phyloP scores from a whole-genome alignment of 208 protist genomes.

The Histomonas meleagridis region DNA sequence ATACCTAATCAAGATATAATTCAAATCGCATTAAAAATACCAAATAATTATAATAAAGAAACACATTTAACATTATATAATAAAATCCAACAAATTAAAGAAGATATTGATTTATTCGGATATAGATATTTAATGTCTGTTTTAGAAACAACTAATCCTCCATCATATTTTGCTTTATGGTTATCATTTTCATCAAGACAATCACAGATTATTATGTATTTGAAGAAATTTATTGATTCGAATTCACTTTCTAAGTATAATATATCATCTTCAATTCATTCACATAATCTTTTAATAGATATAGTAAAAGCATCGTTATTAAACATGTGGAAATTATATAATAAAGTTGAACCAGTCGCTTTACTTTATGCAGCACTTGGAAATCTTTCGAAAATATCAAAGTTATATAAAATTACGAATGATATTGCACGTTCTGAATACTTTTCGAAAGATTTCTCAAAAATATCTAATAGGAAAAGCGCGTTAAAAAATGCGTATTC shows the following conservation, averaged over 20 bases:
- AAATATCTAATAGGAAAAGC: background rate
- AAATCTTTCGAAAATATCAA: background rate
- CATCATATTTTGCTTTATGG: background rate
- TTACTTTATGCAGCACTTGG: background rate
- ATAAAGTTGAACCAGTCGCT: slow-evolving; percentile 2
- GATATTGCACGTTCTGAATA: background rate
- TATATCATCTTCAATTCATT: background rate
- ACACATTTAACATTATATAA: background rate
- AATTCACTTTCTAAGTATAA: background rate
- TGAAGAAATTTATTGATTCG: background rate
- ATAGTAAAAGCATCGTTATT: background rate
- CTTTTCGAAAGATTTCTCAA: background rate
- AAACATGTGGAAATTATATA: background rate
- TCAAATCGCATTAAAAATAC: background rate
- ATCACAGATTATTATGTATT: background rate
- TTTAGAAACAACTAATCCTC: background rate
- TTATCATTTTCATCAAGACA: background rate
- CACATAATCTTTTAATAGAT: background rate
- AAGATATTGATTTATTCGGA: background rate
- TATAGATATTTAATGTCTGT: background rate
- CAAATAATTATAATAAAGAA: background rate
- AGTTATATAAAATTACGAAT: background rate
- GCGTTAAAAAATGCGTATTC: slow-evolving; percentile 30
- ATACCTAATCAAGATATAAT: background rate
- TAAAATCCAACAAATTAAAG: background rate